phyloP scores from a whole-genome alignment of 1,284 basidiomycete genomes.

The Cryptococcus sp. region DNA sequence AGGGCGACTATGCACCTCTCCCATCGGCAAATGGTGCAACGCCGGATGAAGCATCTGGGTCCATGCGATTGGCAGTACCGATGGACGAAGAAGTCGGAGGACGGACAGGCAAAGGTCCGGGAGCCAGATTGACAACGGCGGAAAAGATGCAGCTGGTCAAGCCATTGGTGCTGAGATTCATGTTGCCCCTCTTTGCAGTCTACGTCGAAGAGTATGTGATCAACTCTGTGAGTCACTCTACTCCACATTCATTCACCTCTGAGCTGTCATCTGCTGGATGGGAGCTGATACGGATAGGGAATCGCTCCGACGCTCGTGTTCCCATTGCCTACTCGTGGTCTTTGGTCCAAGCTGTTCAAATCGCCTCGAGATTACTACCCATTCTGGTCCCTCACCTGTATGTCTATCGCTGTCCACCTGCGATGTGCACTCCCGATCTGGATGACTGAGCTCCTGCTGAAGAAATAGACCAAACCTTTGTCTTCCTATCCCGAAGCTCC shows the following conservation, averaged over 20 bases:
- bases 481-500: slow-evolving; percentile 90
- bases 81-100: neutral
- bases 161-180: slow-evolving; percentile 69
- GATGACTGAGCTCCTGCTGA: neutral
- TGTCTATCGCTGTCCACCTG: neutral
- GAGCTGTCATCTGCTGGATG: slow-evolving; percentile 15
- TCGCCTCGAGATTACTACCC: slow-evolving; percentile 91
- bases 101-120: too few species aligned
- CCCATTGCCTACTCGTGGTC: slow-evolving; percentile 65
- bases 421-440: neutral
- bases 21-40: slow-evolving; percentile 50
- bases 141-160: slow-evolving; percentile 72
- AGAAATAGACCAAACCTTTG: slow-evolving; percentile 70
- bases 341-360: slow-evolving; percentile 71
- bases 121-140: slow-evolving; percentile 49
- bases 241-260: neutral
- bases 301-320: slow-evolving; percentile 88
- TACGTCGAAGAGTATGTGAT: slow-evolving; percentile 85
- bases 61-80: neutral
- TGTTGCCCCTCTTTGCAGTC: slow-evolving; percentile 44
- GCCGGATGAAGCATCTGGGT: neutral
- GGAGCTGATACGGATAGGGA: slow-evolving; percentile 51
- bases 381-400: slow-evolving; percentile 57
- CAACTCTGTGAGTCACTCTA: slow-evolving; percentile 59
- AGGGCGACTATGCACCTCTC: slow-evolving; percentile 21